A percentile compares a stretch with the other conserved stretches of the same genome.
These are phyloP conservation scores for Pichia deserticola DNA, from an alignment of 805 yeast species.

Conservation along the genomic window DNA sequence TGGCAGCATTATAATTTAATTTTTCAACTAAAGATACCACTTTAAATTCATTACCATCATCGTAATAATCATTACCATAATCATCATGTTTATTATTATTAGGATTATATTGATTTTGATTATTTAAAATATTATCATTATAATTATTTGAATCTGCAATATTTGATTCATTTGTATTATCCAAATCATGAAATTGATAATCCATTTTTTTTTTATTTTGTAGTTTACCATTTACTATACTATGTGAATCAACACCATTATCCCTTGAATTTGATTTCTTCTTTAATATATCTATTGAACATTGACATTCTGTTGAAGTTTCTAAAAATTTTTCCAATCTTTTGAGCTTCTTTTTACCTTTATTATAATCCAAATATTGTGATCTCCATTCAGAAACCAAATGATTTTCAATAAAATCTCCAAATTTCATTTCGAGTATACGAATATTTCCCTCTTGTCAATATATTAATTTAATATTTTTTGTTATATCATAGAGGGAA, in stretches of 20 bases:
- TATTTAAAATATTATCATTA: not conserved
- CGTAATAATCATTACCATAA: not conserved
- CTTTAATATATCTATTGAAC: not conserved
- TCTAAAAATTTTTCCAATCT: slow-evolving; percentile 11
- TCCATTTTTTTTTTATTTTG: not conserved
- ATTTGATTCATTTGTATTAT: too few relatives aligned
- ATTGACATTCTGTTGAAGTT: slow-evolving; percentile 4
- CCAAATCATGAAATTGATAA: not conserved
- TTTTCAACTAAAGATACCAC: not conserved
- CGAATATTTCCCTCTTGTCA: too few relatives aligned
- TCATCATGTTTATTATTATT: not conserved
- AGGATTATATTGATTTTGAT: too few relatives aligned
- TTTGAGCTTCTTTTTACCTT: slow-evolving; percentile 34
- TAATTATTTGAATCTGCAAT: too few relatives aligned
- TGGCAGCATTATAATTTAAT: not conserved
- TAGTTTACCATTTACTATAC: too few relatives aligned
- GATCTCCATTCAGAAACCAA: slow-evolving; percentile 86
- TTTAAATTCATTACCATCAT: not conserved
- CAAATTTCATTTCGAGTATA: slow-evolving; percentile 51
- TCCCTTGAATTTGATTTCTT: not conserved
- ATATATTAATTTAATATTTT: too few relatives aligned
- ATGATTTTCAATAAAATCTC: slow-evolving; percentile 56
- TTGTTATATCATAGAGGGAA: too few relatives aligned
- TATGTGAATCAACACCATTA: not conserved
- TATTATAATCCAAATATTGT: slow-evolving; percentile 66